Conservation (phyloP, 2,329 filamentous ascomycete genomes). For the Sclerotinia spermophila region DNA sequence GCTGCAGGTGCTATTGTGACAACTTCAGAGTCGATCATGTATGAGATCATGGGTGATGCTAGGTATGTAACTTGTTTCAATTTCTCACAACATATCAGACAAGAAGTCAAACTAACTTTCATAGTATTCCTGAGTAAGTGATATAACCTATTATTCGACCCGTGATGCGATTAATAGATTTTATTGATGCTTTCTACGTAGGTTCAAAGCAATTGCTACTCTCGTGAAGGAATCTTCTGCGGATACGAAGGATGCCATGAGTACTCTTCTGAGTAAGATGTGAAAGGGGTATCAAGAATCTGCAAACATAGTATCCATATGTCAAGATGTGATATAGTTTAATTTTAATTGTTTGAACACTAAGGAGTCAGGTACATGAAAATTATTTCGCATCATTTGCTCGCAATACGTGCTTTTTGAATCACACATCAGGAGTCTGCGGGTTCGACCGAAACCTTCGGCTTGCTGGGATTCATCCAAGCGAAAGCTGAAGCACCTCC, state of each 20-base stretch:
- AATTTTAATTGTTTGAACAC: neutral
- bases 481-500: conserved; percentile 92
- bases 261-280: conserved; percentile 62
- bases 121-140: conserved; percentile 54
- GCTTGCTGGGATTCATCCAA: conserved; percentile 66
- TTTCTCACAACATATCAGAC: neutral
- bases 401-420: neutral
- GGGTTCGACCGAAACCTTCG: conserved; percentile 25
- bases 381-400: neutral
- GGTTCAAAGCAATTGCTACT: conserved; percentile 62
- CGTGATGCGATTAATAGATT: neutral
- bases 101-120: neutral
- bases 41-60: conserved; percentile 85
- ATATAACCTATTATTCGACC: neutral
- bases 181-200: conserved; percentile 1
- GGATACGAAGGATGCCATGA: conserved; percentile 66
- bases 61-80: conserved; percentile 24
- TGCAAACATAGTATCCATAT: neutral
- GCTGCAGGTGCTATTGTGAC: conserved; percentile 75
- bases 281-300: neutral
- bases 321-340: neutral
- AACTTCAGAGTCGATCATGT: conserved; percentile 84
- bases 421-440: conserved; percentile 14
- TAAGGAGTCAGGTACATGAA: neutral
- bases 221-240: conserved; percentile 74